Evolutionary conservation across 192 early-diverging fungal species (phyloP), one percentile per base, ranked within the genome.

Genomic region (Spizellomyces sp.): DNA sequence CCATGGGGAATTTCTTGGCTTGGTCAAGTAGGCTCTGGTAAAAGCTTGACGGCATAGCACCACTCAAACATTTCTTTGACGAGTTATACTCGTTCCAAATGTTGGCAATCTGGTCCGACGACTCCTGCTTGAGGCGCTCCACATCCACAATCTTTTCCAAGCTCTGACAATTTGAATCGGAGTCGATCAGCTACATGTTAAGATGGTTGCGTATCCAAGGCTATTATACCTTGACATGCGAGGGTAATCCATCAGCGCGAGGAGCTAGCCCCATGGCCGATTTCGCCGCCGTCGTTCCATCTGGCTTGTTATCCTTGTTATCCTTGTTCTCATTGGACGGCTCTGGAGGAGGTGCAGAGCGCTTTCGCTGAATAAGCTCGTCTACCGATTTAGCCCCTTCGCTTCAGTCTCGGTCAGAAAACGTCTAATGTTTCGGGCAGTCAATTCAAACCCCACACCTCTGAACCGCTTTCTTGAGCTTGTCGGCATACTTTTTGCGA

Each of bases 81-180:
- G 85, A 61, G 58, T 94, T 91, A 79, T 90, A 90, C 60, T 80
- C 69, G 59, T 87, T 89, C 94, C 94, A 95, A 74, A 95, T 83
- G 55, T 89, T 46, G n/a, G 66, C 66, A 55, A 84, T 84, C 12
- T 54, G 48, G 52, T 75, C 72, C 9, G 74, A 21, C 2, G 60
- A 45, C 55, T 79, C 74, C 44, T 44, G 54, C 47, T 50, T 48
- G 6, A 84, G 44, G 45, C 42, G 14, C 0, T 80, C 77, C n/a
- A 84, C 10, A 50, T 84, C 66, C 14, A 81, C 63, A 66, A 84
- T 77, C 44, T 84, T 65, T 48, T 75, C 70, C 41, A 84, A 70
- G 3, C 61, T 55, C 71, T 75, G 52, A 2, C 45, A 1, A 46
- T 65, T 27, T 6, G 6, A n/a, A 9, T 48, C 52, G 12, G 19